Conservation (phyloP, 176 grass and related monocot species). For the Urochloa ruziziensis region DNA sequence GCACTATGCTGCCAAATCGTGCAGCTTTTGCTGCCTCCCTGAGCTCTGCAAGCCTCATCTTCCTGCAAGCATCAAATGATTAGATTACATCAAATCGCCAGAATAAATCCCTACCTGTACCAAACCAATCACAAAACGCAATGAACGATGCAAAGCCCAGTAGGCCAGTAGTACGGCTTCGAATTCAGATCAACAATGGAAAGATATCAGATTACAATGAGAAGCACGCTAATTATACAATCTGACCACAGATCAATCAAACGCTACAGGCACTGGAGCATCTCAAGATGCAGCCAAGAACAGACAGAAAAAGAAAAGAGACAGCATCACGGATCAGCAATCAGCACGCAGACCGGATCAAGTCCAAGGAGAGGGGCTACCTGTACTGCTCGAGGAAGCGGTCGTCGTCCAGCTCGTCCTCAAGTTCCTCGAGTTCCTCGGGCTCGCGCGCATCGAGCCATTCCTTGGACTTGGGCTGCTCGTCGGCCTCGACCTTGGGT, state of each 20-base stretch:
- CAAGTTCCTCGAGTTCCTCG: slow-evolving; percentile 91
- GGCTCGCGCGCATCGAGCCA: slow-evolving; percentile 74
- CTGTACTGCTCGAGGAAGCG: slow-evolving; percentile 98
- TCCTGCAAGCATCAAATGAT: slow-evolving; percentile 50
- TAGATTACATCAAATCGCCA: neutral
- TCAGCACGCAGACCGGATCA: neutral
- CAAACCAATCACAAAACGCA: neutral
- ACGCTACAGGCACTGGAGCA: neutral
- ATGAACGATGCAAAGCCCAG: neutral
- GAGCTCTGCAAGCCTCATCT: slow-evolving; percentile 82
- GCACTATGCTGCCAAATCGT: slow-evolving; percentile 57
- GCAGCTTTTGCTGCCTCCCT: slow-evolving; percentile 67
- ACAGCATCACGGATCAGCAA: slow-evolving; percentile 15
- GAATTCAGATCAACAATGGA: neutral
- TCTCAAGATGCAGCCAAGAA: neutral
- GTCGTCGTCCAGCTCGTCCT: slow-evolving; percentile 88
- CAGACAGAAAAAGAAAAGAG: neutral
- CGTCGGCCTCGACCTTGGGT: slow-evolving; percentile 63
- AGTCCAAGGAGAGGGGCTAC: slow-evolving; percentile 15
- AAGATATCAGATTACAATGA: neutral
- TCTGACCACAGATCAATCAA: neutral
- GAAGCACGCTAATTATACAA: neutral
- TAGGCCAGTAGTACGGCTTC: neutral
- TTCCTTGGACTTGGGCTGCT: slow-evolving; percentile 69
- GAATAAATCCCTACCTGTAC: neutral